Evolutionary conservation across 768 basidiomycete species (phyloP), one percentile per base, ranked within the genome.

Genomic region (Tylopilus subfusipes): DNA sequence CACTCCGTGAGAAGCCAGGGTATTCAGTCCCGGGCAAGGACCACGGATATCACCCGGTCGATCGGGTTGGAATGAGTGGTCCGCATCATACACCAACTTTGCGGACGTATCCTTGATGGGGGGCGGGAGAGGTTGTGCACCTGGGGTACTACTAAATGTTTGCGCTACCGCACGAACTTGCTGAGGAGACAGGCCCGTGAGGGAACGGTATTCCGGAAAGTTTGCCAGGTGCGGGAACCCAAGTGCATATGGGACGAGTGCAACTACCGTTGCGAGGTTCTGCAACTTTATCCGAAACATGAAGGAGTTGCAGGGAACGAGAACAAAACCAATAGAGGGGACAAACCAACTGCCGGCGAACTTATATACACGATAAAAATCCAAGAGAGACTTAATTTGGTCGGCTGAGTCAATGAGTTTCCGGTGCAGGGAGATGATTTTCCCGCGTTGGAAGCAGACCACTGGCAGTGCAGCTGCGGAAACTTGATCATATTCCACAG

Each of bases 1-100:
- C n/a, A 68, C 65, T n/a, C 65, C 65, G 10, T 66, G 65, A 63
- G 63, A 59, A 12, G 66, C 63, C 2, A 66, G 42, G 7, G 66
- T 68, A 30, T 66, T 66, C 50, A 66, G 33, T 52, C 65, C 65
- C 0, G 65, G 63, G 31, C 57, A 66, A 8, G 65, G 66, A 5
- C 65, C 65, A 45, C 65, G 65, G 25, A 68, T 59, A 22, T 67
- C 65, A 24, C 62, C 57, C 7, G 65, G 62, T 30, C 0, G 43
- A 24, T 50, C 52, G 4, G 53, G 52, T 2, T 24, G 2, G 27
- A 46, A 68, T 18, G 65, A 63, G n/a, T 67, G 65, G 10, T 27
- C 46, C 1, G 16, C 38, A 16, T 65, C 65, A 34, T 60, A 29
- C 4, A 68, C 65, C 39, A 62, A 14, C 47, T 66, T 67, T 24